Base-by-base conservation (phyloP, 495 filamentous ascomycete species). In the Pseudevernia furfuracea region DNA sequence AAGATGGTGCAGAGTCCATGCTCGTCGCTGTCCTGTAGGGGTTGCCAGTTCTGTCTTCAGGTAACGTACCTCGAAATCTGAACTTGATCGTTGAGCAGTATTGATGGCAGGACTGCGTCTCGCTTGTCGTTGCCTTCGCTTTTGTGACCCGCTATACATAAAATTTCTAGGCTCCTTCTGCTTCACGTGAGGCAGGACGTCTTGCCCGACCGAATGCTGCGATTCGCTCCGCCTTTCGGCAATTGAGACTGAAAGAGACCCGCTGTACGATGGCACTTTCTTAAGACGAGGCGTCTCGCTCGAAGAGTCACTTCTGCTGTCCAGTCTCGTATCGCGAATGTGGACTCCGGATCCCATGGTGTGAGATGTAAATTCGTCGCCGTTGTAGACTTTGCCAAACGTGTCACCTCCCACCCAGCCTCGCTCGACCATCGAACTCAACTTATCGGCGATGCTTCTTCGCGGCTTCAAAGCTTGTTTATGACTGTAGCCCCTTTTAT, bases 361-460 rank as follows among this genome's bases (percentile, higher is more conserved):
- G 21, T 43, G 46, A 53, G 60, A 43, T 56, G 23, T 36, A 52
- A 30, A 30, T 17, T 56, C 30, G 37, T 49, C 36, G 23, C 32
- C n/a, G n/a, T 44, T 38, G 43, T 63, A 15, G 15, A 34, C 30
- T 58, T 48, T 37, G 53, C 62, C 32, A 37, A 58, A 63, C 10
- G 39, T 32, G 34, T 57, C 55, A 39, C 23, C 39, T 43, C 32
- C 55, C 30, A 43, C 28, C 55, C 52, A 63, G 4, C 55, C 53
- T 23, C 32, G 38, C 32, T 66, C 64, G 58, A 66, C 59, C 25
- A 66, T 48, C 6, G 25, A 60, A 43, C 48, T 25, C 17, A 66
- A 38, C 28, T 44, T 61, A 3, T 66, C 64, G 19, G 58, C 64
- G 37, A 61, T 56, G 39, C 64, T 66, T 38, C 10, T 37, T 39